Evolutionary conservation across 2,329 filamentous ascomycete genomes (phyloP), one percentile per base, ranked within the genome.

Genomic region (Colletotrichum sp.): DNA sequence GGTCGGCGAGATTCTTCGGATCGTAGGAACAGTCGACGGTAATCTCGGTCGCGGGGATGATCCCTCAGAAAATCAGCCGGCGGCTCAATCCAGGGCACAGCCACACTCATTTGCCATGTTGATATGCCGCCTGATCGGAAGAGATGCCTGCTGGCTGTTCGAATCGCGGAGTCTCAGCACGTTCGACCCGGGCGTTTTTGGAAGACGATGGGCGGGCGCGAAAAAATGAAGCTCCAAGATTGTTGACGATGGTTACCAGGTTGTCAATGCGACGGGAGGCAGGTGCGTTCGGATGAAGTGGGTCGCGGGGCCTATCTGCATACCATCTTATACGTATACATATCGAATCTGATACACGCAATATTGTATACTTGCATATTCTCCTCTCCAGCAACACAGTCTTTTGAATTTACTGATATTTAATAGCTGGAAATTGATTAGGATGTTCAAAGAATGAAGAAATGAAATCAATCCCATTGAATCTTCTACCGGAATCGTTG

Each of bases 31-130:
- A 30, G 36, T 34, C 24, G 57, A 28, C 32, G 24, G 68, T 63
- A 70, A 70, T 70, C 68, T 70, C n/a, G 57, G 21, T 70, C 34
- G 36, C 68, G 16, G 68, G 68, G 68, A 70, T 28, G 68, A 63
- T 63, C 68, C 68, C 26, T 44, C 66, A 30, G 21, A 36, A 52
- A 24, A 18, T 66, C 26, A 44, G 10, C 21, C 39, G 28, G 32
- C 24, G 24, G 66, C 66, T 69, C 24, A 60, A 60, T 59, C 49
- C 30, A n/a, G 16, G 34, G 55, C 55, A 44, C 52, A 44, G 52
- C 49, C 52, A 44, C 66, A 60, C 9, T 39, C 12, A 12, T 24
- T 15, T 24, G 52, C 21, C 55, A 69, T 69, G 49, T 68, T 52
- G 65, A 36, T 52, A 52, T 52, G 44, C n/a, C n/a, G 6, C n/a